Evolutionary conservation across 805 yeast genomes (phyloP).

Genomic region (Maudiozyma serrabonitensis): DNA sequence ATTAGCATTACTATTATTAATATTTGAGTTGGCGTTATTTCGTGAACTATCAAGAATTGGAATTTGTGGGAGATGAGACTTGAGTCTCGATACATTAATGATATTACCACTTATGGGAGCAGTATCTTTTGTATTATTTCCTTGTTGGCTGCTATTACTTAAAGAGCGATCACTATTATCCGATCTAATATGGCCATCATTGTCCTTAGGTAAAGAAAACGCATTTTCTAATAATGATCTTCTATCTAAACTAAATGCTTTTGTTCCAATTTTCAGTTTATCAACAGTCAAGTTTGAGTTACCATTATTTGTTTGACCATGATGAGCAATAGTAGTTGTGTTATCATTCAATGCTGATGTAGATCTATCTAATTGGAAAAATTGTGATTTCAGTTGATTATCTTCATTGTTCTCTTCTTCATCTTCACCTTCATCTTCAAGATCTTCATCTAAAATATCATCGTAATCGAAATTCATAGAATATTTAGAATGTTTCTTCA

Average conservation of each 20-base stretch:
- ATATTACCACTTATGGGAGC: neutral
- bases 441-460: constrained; percentile 25
- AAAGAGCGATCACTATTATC: neutral
- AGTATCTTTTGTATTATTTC: neutral
- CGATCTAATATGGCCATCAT: neutral
- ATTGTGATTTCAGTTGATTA: constrained; percentile 15
- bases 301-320: neutral
- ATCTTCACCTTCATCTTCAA: constrained; percentile 28
- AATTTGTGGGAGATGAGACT: constrained; percentile 11
- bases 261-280: neutral
- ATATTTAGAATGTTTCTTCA: constrained; percentile 7
- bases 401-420: constrained; percentile 15
- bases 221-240: neutral
- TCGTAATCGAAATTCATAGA: constrained; percentile 26
- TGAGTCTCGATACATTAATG: constrained; percentile 10
- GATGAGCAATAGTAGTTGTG: neutral
- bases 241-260: neutral
- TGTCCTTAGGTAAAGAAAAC: neutral
- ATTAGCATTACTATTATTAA: neutral
- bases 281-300: neutral
- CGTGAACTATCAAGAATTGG: constrained; percentile 6
- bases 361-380: constrained; percentile 15
- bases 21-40: neutral
- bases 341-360: neutral
- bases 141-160: neutral